A percentile compares a stretch with the other conserved stretches of the same genome.
Evolutionary conservation across 345 rosid species (phyloP).

Genomic region (Pugionium dolabratum): DNA sequence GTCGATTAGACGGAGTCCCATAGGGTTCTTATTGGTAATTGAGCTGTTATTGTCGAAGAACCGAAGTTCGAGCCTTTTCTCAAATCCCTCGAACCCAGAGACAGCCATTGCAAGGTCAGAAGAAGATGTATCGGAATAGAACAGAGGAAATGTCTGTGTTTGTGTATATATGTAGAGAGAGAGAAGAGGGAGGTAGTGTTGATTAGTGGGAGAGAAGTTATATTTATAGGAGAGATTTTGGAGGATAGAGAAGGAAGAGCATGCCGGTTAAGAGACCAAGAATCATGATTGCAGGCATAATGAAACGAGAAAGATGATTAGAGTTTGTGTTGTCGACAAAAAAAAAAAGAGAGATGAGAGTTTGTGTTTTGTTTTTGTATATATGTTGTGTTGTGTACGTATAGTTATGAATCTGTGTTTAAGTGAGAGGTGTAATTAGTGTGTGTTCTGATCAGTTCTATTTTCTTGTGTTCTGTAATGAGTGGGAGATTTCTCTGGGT

Average conservation of each 20-base stretch:
- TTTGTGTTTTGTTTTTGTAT: slow-evolving; percentile 28
- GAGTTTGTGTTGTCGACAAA: slow-evolving; percentile 24
- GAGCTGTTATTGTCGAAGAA: slow-evolving; percentile 61
- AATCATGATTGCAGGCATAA: slow-evolving; percentile 95
- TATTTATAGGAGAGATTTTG: slow-evolving; percentile 48
- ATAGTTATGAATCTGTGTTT: slow-evolving; percentile 29
- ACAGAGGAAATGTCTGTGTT: slow-evolving; percentile 17
- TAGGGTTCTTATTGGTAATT: background rate
- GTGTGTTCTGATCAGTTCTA: slow-evolving; percentile 21
- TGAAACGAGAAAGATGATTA: slow-evolving; percentile 73
- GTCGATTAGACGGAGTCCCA: slow-evolving; percentile 78
- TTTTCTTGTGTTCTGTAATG: slow-evolving; percentile 30
- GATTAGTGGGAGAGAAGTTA: slow-evolving; percentile 26
- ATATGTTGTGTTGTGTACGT: slow-evolving; percentile 5
- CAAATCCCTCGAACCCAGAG: slow-evolving; percentile 98
- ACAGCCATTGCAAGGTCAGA: slow-evolving; percentile 59
- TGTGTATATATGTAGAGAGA: slow-evolving; percentile 44
- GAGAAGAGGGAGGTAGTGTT: slow-evolving; percentile 38
- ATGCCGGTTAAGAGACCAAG: slow-evolving; percentile 98
- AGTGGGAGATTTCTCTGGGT: slow-evolving; percentile 47
- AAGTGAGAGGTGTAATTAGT: slow-evolving; percentile 16
- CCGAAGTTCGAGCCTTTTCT: slow-evolving; percentile 91
- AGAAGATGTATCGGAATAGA: slow-evolving; percentile 15
- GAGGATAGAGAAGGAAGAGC: slow-evolving; percentile 54
- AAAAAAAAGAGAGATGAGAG: slow-evolving; percentile 28